Evolutionary conservation across 345 rosid species (phyloP).

Genomic region (Brassica napus): DNA sequence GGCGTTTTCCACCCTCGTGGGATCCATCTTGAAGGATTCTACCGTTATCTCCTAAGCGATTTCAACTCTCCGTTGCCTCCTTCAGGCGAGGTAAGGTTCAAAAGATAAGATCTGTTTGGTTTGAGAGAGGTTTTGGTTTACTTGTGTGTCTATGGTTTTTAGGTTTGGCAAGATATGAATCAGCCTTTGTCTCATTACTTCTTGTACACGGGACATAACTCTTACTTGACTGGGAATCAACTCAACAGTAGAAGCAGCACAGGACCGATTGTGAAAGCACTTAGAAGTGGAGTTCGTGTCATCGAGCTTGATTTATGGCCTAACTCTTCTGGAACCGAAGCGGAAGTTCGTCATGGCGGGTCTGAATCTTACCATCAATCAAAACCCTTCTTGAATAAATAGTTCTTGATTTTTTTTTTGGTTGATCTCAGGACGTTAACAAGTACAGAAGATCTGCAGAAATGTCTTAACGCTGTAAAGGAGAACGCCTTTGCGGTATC

Average conservation of each 20-base stretch:
- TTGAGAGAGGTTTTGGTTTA: too few species aligned
- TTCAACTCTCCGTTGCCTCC: constrained; percentile 50
- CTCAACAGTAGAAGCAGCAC: constrained; percentile 60
- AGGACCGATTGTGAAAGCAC: constrained; percentile 62
- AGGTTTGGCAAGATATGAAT: constrained; percentile 71
- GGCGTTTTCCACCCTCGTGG: constrained; percentile 42
- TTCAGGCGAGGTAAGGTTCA: neutral
- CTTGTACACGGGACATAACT: constrained; percentile 85
- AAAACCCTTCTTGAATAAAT: neutral
- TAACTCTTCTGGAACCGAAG: constrained; percentile 45
- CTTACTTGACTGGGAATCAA: constrained; percentile 85
- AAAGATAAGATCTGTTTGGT: too few species aligned
- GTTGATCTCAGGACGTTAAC: constrained; percentile 55
- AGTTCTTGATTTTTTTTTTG: constrained; percentile 2
- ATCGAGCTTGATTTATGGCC: constrained; percentile 96
- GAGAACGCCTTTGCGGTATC: constrained; percentile 64
- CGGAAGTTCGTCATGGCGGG: constrained; percentile 83
- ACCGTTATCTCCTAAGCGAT: constrained; percentile 41
- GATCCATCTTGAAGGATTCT: constrained; percentile 54
- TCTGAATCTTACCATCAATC: constrained; percentile 22
- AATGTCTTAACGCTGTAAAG: constrained; percentile 62
- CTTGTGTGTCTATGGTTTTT: too few species aligned
- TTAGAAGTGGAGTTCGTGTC: constrained; percentile 63
- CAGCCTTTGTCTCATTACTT: constrained; percentile 76
- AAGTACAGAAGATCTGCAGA: constrained; percentile 55